Conservation (phyloP, 75 land plant genomes). For the Picea sitchensis region DNA sequence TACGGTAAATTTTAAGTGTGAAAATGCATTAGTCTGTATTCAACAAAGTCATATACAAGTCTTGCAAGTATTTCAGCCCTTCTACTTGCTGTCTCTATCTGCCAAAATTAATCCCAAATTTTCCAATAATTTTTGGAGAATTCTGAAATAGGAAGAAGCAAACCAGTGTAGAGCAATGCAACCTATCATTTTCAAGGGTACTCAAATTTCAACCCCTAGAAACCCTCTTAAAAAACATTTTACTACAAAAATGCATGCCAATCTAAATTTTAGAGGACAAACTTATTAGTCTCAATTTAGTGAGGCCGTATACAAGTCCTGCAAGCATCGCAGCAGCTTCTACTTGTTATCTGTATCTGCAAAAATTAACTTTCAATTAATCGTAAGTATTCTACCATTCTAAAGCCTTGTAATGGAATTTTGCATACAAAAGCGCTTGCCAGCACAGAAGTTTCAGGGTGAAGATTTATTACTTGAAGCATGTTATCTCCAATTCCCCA, state of each 20-base stretch:
- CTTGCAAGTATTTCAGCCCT: not conserved
- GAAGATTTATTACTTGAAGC: slow-evolving; percentile 8
- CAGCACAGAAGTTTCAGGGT: not conserved
- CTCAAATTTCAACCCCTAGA: no score
- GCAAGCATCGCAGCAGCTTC: not conserved
- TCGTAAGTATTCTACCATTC: not conserved
- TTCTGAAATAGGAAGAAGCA: not conserved
- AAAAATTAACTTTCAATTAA: not conserved
- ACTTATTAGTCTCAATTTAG: not conserved
- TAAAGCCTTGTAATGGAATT: not conserved
- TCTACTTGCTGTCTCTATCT: not conserved
- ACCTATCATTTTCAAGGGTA: no score
- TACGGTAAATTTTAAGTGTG: not conserved
- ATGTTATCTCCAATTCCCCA: not conserved
- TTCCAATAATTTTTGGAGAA: not conserved
- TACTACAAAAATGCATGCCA: not conserved
- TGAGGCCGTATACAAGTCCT: not conserved
- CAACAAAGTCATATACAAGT: not conserved
- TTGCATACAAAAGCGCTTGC: not conserved
- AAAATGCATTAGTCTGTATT: not conserved
- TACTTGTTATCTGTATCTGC: not conserved
- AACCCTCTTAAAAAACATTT: not conserved
- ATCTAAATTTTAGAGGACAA: not conserved
- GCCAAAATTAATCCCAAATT: not conserved
- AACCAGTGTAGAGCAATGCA: not conserved